These are phyloP conservation scores for Penicillium alfredii DNA, from an alignment of 495 filamentous ascomycete species.

Conservation along the genomic window DNA sequence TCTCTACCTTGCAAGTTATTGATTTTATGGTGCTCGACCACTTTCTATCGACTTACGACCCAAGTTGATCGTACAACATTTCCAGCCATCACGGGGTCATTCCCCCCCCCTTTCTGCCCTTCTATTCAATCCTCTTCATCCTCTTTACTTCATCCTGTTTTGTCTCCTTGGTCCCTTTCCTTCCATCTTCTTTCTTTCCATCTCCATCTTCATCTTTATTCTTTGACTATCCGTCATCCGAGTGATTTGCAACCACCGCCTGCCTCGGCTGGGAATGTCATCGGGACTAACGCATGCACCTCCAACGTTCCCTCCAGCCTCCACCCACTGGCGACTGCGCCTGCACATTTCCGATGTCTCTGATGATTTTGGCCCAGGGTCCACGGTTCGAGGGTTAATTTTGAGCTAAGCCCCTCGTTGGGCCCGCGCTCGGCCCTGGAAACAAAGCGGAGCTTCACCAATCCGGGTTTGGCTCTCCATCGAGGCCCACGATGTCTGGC, in stretches of 20 bases:
- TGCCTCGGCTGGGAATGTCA: too few species aligned
- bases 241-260: conserved; percentile 2
- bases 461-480: background rate
- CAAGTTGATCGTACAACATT: too few species aligned
- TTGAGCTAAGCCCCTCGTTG: conserved; percentile 8
- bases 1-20: too few species aligned
- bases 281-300: background rate
- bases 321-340: conserved; percentile 18
- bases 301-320: conserved; percentile 4
- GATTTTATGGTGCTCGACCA: too few species aligned
- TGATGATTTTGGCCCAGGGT: conserved; percentile 2
- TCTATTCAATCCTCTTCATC: background rate
- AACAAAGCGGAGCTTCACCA: conserved; percentile 13
- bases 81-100: background rate
- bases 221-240: too few species aligned
- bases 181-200: too few species aligned
- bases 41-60: too few species aligned
- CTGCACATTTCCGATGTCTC: conserved; percentile 22
- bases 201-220: too few species aligned
- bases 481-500: conserved; percentile 12
- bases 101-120: background rate
- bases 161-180: too few species aligned
- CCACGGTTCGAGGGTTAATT: background rate
- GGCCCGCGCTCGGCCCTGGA: too few species aligned
- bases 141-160: too few species aligned